Evolutionary conservation across 805 yeast genomes (phyloP), one percentile per base, ranked within the genome.

Genomic region (Cephaloascus fragrans): DNA sequence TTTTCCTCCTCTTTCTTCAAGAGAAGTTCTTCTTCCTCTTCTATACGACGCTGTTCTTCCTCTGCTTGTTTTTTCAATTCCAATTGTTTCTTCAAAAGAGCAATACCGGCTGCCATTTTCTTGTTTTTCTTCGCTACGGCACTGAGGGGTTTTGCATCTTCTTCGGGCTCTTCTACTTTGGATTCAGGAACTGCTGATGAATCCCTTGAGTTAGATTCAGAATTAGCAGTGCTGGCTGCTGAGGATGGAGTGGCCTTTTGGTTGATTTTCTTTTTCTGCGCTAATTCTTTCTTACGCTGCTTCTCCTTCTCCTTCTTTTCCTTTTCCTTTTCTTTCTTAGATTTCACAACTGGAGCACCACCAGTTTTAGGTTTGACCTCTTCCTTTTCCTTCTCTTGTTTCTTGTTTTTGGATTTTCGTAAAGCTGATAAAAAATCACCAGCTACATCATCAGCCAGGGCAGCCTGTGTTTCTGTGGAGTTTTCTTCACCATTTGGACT

Each of bases 221-320:
- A 3, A 10, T 14, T 26, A 17, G 34, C 53, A 19, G 55, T 55
- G n/a, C 56, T 54, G 33, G 48, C 43, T 26, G 56, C 53, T 62
- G 12, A 54, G 67, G 44, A 59, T 57, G 41, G 64, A 26, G 77
- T 61, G 9, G 75, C 78, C n/a, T n/a, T n/a, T n/a, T n/a, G n/a
- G n/a, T n/a, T n/a, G n/a, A n/a, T n/a, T 62, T 87, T 88, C 75
- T 87, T 88, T 63, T 78, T 82, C 39, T 80, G 83, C 34, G 96
- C 95, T 43, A 79, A 75, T 50, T 86, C 95, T 66, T 86, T 88
- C 81, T 90, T 90, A 61, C 80, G 74, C 50, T 81, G 85, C 71
- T 90, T 90, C 57, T 84, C 94, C 47, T 76, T 78, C 60, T 89
- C 96, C 61, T 90, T 95, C 77, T 85, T 86, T 62, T 93, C 95